Percentiles rank a stretch among this genome's conserved stretches.
These are phyloP conservation scores for Fusarium zealandicum DNA, from an alignment of 2,329 filamentous ascomycete species.

Conservation along the genomic window DNA sequence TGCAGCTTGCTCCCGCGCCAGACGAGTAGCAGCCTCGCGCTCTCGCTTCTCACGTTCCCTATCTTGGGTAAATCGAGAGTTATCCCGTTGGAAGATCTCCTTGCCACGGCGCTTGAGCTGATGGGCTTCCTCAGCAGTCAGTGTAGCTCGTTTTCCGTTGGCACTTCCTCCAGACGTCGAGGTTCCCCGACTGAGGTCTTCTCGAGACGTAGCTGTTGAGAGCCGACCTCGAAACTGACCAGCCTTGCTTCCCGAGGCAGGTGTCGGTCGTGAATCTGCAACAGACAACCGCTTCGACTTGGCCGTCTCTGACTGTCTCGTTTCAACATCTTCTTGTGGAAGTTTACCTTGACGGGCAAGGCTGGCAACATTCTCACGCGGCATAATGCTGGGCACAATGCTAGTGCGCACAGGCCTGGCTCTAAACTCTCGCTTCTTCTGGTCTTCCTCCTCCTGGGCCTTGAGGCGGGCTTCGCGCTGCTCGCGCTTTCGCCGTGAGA, in stretches of 20 bases:
- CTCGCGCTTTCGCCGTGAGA: constrained; percentile 63
- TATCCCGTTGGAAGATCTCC: constrained; percentile 63
- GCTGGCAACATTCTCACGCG: constrained; percentile 66
- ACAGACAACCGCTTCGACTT: constrained; percentile 41
- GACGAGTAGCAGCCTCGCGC: constrained; percentile 61
- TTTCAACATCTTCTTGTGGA: constrained; percentile 40
- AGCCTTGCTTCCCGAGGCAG: constrained; percentile 14
- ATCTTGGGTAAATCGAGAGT: constrained; percentile 51
- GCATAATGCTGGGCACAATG: constrained; percentile 50
- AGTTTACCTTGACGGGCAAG: constrained; percentile 59
- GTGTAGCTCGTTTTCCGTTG: constrained; percentile 54
- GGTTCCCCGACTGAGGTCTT: constrained; percentile 48
- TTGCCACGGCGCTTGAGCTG: constrained; percentile 61
- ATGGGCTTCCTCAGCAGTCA: constrained; percentile 59
- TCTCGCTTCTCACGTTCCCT: constrained; percentile 62
- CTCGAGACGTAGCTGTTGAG: constrained; percentile 32
- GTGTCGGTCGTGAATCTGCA: constrained; percentile 13
- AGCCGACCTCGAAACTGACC: constrained; percentile 41
- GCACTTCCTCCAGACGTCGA: constrained; percentile 56
- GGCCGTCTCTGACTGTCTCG: constrained; percentile 17
- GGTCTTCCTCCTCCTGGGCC: constrained; percentile 66
- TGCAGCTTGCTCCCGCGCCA: constrained; percentile 66
- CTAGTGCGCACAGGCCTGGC: constrained; percentile 62
- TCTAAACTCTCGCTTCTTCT: constrained; percentile 68
- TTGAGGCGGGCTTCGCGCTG: constrained; percentile 62